These are phyloP conservation scores for Neurospora sp. DNA, from an alignment of 2,329 filamentous ascomycete species.

Conservation along the genomic window DNA sequence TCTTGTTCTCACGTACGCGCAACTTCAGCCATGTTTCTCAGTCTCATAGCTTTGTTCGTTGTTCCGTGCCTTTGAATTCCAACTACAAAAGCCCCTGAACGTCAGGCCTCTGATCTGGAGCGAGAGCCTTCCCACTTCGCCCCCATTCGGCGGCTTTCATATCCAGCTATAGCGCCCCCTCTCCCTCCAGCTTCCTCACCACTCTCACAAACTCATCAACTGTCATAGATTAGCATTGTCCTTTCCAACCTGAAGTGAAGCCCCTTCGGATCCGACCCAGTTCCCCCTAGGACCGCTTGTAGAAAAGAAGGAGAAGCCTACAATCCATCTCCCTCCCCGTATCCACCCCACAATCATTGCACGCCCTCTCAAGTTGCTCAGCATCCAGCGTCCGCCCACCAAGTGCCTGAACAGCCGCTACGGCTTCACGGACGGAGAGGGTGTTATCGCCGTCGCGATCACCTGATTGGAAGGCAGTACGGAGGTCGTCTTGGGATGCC, in stretches of 20 bases:
- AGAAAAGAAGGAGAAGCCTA: background rate
- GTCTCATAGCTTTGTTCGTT: too few species aligned
- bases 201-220: constrained; percentile 4
- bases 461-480: constrained; percentile 7
- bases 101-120: too few species aligned
- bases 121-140: background rate
- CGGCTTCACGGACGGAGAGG: constrained; percentile 9
- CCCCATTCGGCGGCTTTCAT: background rate
- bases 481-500: constrained; percentile 8
- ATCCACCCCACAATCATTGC: constrained; percentile 4
- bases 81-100: too few species aligned
- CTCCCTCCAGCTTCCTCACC: background rate
- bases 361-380: constrained; percentile 3
- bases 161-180: background rate
- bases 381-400: constrained; percentile 4
- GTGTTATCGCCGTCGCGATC: constrained; percentile 11
- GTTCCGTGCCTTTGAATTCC: too few species aligned
- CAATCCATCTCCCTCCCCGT: constrained; percentile 10
- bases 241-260: background rate
- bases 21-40: too few species aligned
- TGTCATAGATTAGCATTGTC: background rate
- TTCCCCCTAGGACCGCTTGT: background rate
- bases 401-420: constrained; percentile 8
- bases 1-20: background rate
- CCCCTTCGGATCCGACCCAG: too few species aligned